phyloP scores from a whole-genome alignment of 192 early-diverging fungal genomes.

The Podila verticillata region DNA sequence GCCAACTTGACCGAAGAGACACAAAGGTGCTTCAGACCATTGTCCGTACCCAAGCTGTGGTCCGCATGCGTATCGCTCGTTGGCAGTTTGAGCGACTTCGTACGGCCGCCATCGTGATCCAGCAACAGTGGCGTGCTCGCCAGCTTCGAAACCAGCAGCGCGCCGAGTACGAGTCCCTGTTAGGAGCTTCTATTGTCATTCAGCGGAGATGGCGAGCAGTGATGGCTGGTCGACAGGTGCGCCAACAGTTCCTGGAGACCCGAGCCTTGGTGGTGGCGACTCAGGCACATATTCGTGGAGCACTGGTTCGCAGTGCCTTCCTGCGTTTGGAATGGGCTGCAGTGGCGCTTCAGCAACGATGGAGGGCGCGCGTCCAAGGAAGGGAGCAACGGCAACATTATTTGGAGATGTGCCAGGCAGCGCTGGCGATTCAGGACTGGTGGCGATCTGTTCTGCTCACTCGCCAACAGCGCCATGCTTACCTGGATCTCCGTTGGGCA shows the following conservation, averaged over 20 bases:
- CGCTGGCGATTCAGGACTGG: conserved; percentile 17
- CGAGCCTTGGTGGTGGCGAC: conserved; percentile 15
- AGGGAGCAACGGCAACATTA: conserved; percentile 14
- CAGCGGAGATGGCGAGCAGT: conserved; percentile 40
- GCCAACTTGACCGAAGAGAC: conserved; percentile 18
- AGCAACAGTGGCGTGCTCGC: conserved; percentile 37
- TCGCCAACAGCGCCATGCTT: conserved; percentile 14
- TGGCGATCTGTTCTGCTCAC: conserved; percentile 28
- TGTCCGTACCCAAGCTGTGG: conserved; percentile 25
- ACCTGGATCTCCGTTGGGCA: conserved; percentile 29
- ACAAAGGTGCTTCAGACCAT: conserved; percentile 16
- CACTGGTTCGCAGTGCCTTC: conserved; percentile 11
- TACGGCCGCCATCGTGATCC: conserved; percentile 24
- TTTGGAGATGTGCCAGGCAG: conserved; percentile 24
- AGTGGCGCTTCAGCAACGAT: conserved; percentile 15
- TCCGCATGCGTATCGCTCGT: conserved; percentile 19
- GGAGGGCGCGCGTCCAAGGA: conserved; percentile 26
- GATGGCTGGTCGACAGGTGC: conserved; percentile 20
- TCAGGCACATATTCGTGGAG: conserved; percentile 35
- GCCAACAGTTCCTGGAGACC: conserved; percentile 9
- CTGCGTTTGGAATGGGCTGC: conserved; percentile 27
- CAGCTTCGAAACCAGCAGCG: conserved; percentile 22
- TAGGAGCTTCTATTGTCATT: conserved; percentile 16
- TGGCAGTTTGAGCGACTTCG: conserved; percentile 26
- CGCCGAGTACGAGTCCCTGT: neutral